Conservation (phyloP, 2,329 filamentous ascomycete species). For the Cylindrodendrum hubeiense region DNA sequence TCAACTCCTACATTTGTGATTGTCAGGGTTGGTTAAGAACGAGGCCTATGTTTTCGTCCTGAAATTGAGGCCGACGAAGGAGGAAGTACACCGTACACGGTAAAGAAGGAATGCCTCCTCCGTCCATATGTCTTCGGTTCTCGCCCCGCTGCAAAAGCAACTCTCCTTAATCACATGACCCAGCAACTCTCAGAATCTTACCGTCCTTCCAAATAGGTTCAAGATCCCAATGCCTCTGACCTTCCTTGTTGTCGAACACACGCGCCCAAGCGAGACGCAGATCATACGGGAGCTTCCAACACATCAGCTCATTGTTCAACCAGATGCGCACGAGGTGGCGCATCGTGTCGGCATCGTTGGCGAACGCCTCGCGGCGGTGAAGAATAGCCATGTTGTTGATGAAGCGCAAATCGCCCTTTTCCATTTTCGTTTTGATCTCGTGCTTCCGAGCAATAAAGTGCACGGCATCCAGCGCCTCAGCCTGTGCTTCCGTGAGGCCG, state of each 20-base stretch:
- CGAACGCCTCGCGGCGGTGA: conserved; percentile 60
- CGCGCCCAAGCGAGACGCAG: conserved; percentile 60
- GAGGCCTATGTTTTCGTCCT: too few relatives aligned
- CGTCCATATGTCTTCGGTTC: too few relatives aligned
- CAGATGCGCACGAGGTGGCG: conserved; percentile 50
- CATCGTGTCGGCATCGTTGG: conserved; percentile 48
- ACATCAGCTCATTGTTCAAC: conserved; percentile 57
- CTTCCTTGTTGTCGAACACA: conserved; percentile 61
- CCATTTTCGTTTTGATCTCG: conserved; percentile 54
- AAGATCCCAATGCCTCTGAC: conserved; percentile 54
- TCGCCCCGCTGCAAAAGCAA: too few relatives aligned
- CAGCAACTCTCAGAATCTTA: conserved; percentile 6
- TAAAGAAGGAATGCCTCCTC: too few relatives aligned
- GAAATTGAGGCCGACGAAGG: too few relatives aligned
- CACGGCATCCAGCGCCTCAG: conserved; percentile 60
- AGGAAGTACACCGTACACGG: too few relatives aligned
- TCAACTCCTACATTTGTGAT: too few relatives aligned
- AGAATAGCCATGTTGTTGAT: conserved; percentile 64
- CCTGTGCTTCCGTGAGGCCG: conserved; percentile 60
- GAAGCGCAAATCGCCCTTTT: conserved; percentile 62
- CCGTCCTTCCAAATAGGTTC: conserved; percentile 3
- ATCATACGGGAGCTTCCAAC: conserved; percentile 56
- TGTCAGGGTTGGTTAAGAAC: too few relatives aligned
- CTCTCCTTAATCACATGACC: too few relatives aligned
- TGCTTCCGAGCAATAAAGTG: conserved; percentile 58